Base-by-base conservation (phyloP, 1,284 basidiomycete genomes). In the Ganoderma sp. region DNA sequence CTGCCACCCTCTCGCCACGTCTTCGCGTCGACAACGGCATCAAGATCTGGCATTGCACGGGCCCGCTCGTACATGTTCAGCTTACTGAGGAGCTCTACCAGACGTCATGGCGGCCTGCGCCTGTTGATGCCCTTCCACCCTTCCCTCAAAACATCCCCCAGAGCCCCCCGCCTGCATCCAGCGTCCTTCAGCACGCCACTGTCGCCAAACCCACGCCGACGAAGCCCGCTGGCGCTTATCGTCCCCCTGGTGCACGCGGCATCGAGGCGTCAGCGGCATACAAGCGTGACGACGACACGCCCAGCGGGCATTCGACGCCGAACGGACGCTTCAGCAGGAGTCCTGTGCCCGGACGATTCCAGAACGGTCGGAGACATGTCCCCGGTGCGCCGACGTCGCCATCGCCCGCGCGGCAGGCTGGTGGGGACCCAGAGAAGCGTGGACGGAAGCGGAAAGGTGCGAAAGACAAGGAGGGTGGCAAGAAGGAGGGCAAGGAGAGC, bases 11-110 rank as follows among this genome's bases (percentile, higher is more conserved):
- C 39, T 96, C 94, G 19, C 97, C 98, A 1, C 89, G 98, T 41
- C 82, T 99, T 65, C 90, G 98, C 50, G 98, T 99, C 64, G 97
- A 99, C 82, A 99, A 99, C 76, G 96, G 97, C 2, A 90, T 99
- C 79, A 96, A 96, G 81, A 87, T 99, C 69, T 99, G 94, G 93
- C 96, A 98, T 80, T 96, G 94, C 79, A 88, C 90, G 0, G 97
- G 97, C 10, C 85, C 90, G 6, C 87, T 99, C 28, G 79, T 98
- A 42, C 94, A 97, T 71, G 81, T 92, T 10, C 91, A 96, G 75
- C 76, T 83, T 64, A 81, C 89, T 63, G 93, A 97, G 19, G 95
- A 97, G 78, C 84, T 96, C n/a, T 97, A 97, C 79, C 94, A 96
- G 79, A 86, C 89, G 1, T 85, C 88, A 0, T 99, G 96, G 95